These are phyloP conservation scores for Solanum etuberosum DNA, from an alignment of 257 asterid species.

Conservation along the genomic window DNA sequence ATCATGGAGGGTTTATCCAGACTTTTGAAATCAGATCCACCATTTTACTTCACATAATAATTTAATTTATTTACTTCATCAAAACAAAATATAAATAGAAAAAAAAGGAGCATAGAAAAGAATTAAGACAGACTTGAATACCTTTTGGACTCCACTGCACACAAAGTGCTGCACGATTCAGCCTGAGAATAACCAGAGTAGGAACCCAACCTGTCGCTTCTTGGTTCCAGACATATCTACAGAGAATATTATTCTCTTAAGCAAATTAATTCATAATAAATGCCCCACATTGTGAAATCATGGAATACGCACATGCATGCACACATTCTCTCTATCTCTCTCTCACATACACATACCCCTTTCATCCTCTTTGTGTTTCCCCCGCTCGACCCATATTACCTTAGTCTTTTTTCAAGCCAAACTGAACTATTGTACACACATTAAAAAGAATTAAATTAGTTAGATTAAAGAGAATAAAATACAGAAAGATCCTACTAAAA, in stretches of 20 bases:
- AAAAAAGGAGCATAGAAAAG: background rate
- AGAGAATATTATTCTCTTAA: conserved; percentile 1
- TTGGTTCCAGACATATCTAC: conserved; percentile 88
- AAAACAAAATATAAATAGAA: background rate
- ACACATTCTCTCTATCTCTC: background rate
- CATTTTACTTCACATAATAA: background rate
- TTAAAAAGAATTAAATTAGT: background rate
- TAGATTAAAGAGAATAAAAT: background rate
- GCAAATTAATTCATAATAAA: background rate
- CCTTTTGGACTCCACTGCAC: conserved; percentile 99
- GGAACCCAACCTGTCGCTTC: conserved; percentile 86
- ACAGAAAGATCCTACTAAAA: background rate
- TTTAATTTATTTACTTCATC: background rate
- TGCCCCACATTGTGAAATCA: background rate
- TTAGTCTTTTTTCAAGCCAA: background rate
- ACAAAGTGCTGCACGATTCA: conserved; percentile 98
- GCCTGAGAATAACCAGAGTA: conserved; percentile 93
- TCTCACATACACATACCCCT: background rate
- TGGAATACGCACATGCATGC: background rate
- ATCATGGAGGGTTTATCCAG: background rate
- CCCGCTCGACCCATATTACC: background rate
- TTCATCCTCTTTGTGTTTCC: background rate
- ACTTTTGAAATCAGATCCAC: background rate
- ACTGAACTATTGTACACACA: background rate
- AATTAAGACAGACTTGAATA: conserved; percentile 8